Base-by-base conservation (phyloP, 305 asterid genomes). In the Plantago lanceolata region DNA sequence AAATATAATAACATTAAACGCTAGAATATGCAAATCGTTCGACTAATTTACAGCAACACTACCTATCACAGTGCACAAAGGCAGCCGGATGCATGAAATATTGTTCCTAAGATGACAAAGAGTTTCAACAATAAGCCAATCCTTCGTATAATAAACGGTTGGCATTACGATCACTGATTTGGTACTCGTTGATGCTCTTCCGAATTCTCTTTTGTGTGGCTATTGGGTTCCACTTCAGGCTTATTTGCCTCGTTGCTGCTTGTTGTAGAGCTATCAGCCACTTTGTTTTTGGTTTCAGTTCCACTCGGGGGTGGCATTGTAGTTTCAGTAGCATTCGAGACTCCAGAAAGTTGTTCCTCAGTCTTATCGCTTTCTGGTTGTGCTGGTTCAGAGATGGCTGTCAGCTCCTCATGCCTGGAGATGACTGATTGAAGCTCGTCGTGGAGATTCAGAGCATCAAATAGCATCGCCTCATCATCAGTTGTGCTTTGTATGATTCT, bases 381-480 rank as follows among this genome's bases (percentile, higher is more conserved):
- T 53, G 63, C 79, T 16, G 86, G 59, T 57, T 78, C 87, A 6
- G 59, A n/a, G 44, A 79, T 78, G 68, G 94, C 76, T 56, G 72
- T 75, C 70, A 83, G 78, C 71, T 90, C 95, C 67, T 64, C 67
- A 20, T 75, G 78, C 65, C 63, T 78, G 61, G 93, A 76, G 71
- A 85, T 80, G 56, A 76, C 83, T 28, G 70, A 80, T 66, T 74
- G 96, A 69, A 91, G 90, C 77, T 91, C 98, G 59, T 91, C 98
- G 0, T 85, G 94, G 66, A 91, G 90, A 72, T 85, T 84, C 57
- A 91, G 79, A 65, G 96, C 93, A 72, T 91, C 98, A 29, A 91
- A 86, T 59, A 91, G 86, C 83, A 91, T 79, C 54, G 78, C 93
- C 72, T 91, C 96, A 47, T 91, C 89, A 16, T 84, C 96, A 2